Conservation (phyloP, 768 basidiomycete genomes). For the Gloeostereum incarnatum region DNA sequence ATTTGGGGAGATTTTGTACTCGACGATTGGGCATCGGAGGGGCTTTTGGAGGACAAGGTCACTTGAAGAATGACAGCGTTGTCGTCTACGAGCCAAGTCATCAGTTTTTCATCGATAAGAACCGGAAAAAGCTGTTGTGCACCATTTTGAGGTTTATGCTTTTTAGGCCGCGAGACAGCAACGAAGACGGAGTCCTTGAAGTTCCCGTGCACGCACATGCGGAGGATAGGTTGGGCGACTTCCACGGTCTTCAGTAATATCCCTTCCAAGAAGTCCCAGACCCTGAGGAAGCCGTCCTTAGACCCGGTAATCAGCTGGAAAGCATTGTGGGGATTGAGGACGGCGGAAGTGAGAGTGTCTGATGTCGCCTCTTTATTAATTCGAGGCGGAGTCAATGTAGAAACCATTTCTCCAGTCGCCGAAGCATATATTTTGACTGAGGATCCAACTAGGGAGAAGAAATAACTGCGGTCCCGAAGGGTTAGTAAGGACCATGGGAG, state of each 20-base stretch:
- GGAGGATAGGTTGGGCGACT: constrained; percentile 58
- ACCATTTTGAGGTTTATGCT: constrained; percentile 25
- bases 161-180: constrained; percentile 42
- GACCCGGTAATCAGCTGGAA: constrained; percentile 88
- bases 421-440: constrained; percentile 83
- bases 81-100: constrained; percentile 32
- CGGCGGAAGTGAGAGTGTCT: constrained; percentile 59
- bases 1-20: constrained; percentile 41
- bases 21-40: constrained; percentile 24
- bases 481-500: constrained; percentile 3
- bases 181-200: constrained; percentile 67
- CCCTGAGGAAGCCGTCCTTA: constrained; percentile 70
- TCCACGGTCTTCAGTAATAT: constrained; percentile 67
- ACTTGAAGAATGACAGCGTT: constrained; percentile 55
- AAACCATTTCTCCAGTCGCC: constrained; percentile 67
- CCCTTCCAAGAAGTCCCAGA: constrained; percentile 94
- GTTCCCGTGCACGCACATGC: constrained; percentile 61
- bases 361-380: constrained; percentile 25
- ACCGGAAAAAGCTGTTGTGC: constrained; percentile 14
- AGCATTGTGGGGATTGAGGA: constrained; percentile 76
- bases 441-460: constrained; percentile 78
- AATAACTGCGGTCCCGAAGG: too few relatives aligned
- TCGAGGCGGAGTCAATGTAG: constrained; percentile 59
- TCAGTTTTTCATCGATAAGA: constrained; percentile 5
- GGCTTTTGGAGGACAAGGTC: constrained; percentile 40